A percentile compares a stretch with the other conserved stretches of the same genome.
Conservation (phyloP, 2,329 filamentous ascomycete genomes). For the Sphaerulina populicola region DNA sequence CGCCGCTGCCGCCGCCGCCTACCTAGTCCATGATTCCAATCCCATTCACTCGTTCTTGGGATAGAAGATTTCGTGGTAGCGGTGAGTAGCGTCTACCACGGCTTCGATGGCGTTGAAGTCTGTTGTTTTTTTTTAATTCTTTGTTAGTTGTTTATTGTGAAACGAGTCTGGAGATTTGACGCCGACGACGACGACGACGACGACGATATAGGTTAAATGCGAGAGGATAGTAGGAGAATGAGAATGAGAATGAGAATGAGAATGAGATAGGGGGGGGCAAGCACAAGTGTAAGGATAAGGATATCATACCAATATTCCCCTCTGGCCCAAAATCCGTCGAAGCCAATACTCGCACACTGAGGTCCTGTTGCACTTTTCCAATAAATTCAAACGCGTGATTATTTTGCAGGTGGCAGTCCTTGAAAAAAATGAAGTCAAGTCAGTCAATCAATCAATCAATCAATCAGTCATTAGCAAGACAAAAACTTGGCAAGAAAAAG, state of each 20-base stretch:
- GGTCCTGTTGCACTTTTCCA: conserved; percentile 68
- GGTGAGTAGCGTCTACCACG: conserved; percentile 79
- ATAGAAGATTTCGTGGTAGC: conserved; percentile 73
- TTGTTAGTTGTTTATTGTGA: no score
- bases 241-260: no score
- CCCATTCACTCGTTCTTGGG: conserved; percentile 33
- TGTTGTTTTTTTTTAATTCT: conserved; percentile 30
- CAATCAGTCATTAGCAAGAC: not conserved
- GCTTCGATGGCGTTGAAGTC: conserved; percentile 68
- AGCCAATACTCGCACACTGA: conserved; percentile 61
- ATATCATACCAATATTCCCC: conserved; percentile 51
- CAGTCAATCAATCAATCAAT: not conserved
- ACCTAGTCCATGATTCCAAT: no score
- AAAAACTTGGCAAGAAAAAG: no score
- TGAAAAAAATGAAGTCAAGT: not conserved
- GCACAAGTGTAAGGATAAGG: not conserved
- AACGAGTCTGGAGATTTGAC: no score
- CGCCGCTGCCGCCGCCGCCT: no score
- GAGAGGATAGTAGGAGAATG: no score
- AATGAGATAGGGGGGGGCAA: no score
- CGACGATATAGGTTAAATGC: no score
- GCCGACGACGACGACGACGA: no score
- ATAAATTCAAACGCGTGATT: conserved; percentile 68
- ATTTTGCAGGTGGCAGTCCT: conserved; percentile 63
- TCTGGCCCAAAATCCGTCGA: conserved; percentile 58